Percentiles rank a stretch among this genome's conserved stretches.
These are phyloP conservation scores for Davidsoniella virescens DNA, from an alignment of 2,329 filamentous ascomycete species.

Conservation along the genomic window DNA sequence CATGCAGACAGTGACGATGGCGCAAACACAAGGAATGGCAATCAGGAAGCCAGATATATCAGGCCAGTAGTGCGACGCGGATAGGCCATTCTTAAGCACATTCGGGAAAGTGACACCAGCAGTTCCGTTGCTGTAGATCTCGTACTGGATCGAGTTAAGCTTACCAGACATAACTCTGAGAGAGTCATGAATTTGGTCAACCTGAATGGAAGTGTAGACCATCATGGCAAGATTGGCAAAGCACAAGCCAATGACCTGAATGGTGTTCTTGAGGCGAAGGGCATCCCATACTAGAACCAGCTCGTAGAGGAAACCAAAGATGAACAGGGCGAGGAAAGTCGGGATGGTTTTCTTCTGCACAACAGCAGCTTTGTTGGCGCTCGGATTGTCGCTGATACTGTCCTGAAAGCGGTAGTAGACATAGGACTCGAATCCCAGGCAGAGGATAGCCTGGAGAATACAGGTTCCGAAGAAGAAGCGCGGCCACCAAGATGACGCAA, in stretches of 20 bases:
- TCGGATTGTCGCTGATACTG: slow-evolving; percentile 27
- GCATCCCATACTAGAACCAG: slow-evolving; percentile 85
- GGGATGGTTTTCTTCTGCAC: slow-evolving; percentile 59
- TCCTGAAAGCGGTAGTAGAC: slow-evolving; percentile 76
- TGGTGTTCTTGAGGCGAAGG: slow-evolving; percentile 87
- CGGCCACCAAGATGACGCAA: slow-evolving; percentile 74
- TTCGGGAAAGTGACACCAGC: slow-evolving; percentile 13
- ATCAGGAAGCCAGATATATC: slow-evolving; percentile 62
- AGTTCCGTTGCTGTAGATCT: slow-evolving; percentile 5
- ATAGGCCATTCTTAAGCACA: slow-evolving; percentile 26
- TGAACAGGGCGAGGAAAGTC: slow-evolving; percentile 89
- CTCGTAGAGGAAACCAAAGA: slow-evolving; percentile 92
- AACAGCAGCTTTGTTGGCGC: slow-evolving; percentile 23
- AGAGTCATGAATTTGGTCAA: slow-evolving; percentile 72
- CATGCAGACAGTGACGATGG: slow-evolving; percentile 55
- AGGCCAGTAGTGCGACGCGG: slow-evolving; percentile 40
- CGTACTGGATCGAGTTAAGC: slow-evolving; percentile 1
- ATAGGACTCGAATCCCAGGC: slow-evolving; percentile 80
- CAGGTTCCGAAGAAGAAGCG: slow-evolving; percentile 67
- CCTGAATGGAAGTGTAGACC: slow-evolving; percentile 84
- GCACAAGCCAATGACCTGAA: slow-evolving; percentile 92
- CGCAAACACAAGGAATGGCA: slow-evolving; percentile 73
- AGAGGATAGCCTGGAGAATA: slow-evolving; percentile 59
- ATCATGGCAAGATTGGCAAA: slow-evolving; percentile 82
- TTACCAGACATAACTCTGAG: slow-evolving; percentile 24